Base-by-base conservation (phyloP, 2,329 filamentous ascomycete genomes). In the Epicoccum nigrum region DNA sequence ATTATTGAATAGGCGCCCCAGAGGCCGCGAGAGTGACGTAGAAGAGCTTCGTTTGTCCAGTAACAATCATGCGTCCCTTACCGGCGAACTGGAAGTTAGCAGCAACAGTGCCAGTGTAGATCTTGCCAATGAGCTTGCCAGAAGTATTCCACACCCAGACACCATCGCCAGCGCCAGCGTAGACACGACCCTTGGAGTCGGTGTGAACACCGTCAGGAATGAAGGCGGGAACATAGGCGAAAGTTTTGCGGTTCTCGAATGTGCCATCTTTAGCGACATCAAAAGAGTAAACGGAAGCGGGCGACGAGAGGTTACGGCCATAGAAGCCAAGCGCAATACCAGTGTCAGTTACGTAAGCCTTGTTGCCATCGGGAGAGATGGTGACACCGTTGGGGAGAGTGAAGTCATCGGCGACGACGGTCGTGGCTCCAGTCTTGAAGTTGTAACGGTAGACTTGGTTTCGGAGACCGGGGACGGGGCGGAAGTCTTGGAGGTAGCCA, bases 181-280 rank as follows among this genome's bases (percentile, higher is more conserved):
- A 86, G 2, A 86, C 76, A 43, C 85, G 82, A 1, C 83, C 83
- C 11, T 78, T 69, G 9, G 60, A 62, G 27, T 64, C 64, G 19
- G 56, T 57, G 44, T 63, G 57, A 4, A 65, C 52, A 56, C 62
- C 62, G 16, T 64, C 62, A 25, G 62, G 62, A 15, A 64, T 54
- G 31, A 51, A 55, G 20, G 57, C 25, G 11, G 62, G 44, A 11
- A 59, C 16, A 20, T 56, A 65, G 20, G 60, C 60, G 28, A 64
- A 64, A 2, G 57, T 65, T 47, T 64, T 62, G 45, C 60, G 60
- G 38, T 62, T 65, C 42, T 41, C 44, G 4, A 38, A 59, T 7
- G 60, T 65, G n/a, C 62, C 62, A 13, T 59, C 57, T 13, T 58
- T 33, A 39, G 44, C 43, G 34, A 64, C 51, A 31, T 65, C 62